Evolutionary conservation across 2,329 filamentous ascomycete species (phyloP), one percentile per base, ranked within the genome.

Genomic region (Pezicula carpinea): DNA sequence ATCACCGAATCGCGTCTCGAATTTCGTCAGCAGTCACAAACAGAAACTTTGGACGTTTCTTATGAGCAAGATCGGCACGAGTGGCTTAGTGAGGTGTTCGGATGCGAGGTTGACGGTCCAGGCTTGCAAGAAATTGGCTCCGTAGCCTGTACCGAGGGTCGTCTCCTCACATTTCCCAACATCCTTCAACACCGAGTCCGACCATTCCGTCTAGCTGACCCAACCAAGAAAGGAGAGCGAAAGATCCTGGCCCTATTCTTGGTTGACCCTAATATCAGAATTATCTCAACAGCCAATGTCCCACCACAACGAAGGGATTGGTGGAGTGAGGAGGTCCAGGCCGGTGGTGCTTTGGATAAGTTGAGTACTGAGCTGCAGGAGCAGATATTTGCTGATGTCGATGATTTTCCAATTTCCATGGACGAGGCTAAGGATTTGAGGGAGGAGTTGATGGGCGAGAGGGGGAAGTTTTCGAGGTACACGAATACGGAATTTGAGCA

Each of bases 221-320:
- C 57, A 0, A 72, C 70, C 0, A 72, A 70, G 47, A 70, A 75
- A 0, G 80, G 80, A 2, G 74, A 82, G 55, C 66, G 75, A 13
- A 74, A 76, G 53, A 74, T 83, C 46, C 63, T 83, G 0, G 75
- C 74, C 0, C 66, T 84, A 33, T 83, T 75, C 58, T 68, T 85
- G 2, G 73, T 84, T 2, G 79, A 84, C 53, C 80, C 80, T 0
- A 57, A 71, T 23, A 55, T 64, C 5, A 69, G 70, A 6, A 68
- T 83, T 41, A 66, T 77, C 8, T 80, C 66, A 3, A 76, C 72
- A 0, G 67, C 68, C 0, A 75, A 79, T 47, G 67, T 78, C 0
- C 74, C 75, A 1, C 73, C 73, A 2, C 75, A 79, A 55, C 70
- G 69, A 48, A 57, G 66, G 19, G 63, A 70, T 3, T 79, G 75